phyloP scores from a whole-genome alignment of 2,329 filamentous ascomycete genomes.

The Rhinocladiella mackenziei region DNA sequence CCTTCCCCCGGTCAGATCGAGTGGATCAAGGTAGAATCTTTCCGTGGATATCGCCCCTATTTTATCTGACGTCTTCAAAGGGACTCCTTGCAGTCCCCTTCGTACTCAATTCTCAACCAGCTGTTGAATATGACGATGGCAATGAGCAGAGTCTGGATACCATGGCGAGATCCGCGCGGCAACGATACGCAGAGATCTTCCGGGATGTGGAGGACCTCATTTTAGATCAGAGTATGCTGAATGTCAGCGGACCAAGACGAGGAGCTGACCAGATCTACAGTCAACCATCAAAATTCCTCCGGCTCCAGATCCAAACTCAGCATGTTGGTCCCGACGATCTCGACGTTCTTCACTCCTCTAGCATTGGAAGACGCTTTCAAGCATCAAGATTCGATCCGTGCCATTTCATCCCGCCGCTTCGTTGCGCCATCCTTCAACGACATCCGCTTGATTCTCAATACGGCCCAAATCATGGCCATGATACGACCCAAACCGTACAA shows the following conservation, averaged over 20 bases:
- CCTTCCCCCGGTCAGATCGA: too few species aligned
- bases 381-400: constrained; percentile 79
- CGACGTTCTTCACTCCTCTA: constrained; percentile 88
- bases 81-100: constrained; percentile 90
- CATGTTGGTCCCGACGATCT: constrained; percentile 83
- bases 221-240: constrained; percentile 62
- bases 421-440: constrained; percentile 98
- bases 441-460: constrained; percentile 86
- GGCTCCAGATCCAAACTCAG: constrained; percentile 74
- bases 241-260: neutral
- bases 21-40: constrained; percentile 74
- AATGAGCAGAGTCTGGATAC: constrained; percentile 49
- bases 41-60: too few species aligned
- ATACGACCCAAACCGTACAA: constrained; percentile 47
- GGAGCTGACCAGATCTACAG: constrained; percentile 11
- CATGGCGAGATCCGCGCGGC: constrained; percentile 75
- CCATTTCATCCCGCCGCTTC: constrained; percentile 86
- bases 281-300: constrained; percentile 25
- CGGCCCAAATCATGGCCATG: constrained; percentile 90
- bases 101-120: constrained; percentile 91
- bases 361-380: constrained; percentile 85
- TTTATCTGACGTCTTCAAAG: constrained; percentile 25
- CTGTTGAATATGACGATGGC: constrained; percentile 69
- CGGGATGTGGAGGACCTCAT: constrained; percentile 87
- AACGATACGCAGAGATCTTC: constrained; percentile 92